These are phyloP conservation scores for Diaporthe aspalathi DNA, from an alignment of 2,329 filamentous ascomycete species.

Conservation along the genomic window DNA sequence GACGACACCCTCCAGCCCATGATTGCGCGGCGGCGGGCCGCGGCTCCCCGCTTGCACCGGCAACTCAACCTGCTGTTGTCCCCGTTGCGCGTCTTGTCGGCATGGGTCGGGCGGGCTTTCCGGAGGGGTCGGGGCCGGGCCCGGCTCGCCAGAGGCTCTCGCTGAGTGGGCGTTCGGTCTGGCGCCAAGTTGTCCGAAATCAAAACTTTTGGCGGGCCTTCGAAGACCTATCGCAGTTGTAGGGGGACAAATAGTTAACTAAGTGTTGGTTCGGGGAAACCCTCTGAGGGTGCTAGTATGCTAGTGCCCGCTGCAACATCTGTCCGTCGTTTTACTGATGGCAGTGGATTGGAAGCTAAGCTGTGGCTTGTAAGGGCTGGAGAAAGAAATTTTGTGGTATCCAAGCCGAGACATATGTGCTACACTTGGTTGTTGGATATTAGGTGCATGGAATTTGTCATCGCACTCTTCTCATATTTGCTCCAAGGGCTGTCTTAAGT, in stretches of 20 bases:
- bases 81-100: background rate
- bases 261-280: too few species aligned
- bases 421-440: background rate
- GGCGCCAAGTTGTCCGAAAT: background rate
- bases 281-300: too few species aligned
- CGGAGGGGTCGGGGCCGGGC: too few species aligned
- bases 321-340: too few species aligned
- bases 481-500: background rate
- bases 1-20: too few species aligned
- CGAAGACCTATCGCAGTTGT: too few species aligned
- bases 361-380: too few species aligned
- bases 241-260: too few species aligned
- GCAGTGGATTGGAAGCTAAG: too few species aligned
- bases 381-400: too few species aligned
- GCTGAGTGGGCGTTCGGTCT: background rate
- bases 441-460: background rate
- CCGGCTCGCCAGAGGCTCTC: background rate
- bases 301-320: too few species aligned
- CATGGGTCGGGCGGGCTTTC: background rate
- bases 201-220: too few species aligned
- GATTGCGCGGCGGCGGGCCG: background rate
- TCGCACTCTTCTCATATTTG: background rate
- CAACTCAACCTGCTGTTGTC: background rate
- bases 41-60: accelerated
- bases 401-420: background rate